A percentile compares a stretch with the other conserved stretches of the same genome.
These are phyloP conservation scores for Penicillium chermesinum DNA, from an alignment of 495 filamentous ascomycete genomes.

Conservation along the genomic window DNA sequence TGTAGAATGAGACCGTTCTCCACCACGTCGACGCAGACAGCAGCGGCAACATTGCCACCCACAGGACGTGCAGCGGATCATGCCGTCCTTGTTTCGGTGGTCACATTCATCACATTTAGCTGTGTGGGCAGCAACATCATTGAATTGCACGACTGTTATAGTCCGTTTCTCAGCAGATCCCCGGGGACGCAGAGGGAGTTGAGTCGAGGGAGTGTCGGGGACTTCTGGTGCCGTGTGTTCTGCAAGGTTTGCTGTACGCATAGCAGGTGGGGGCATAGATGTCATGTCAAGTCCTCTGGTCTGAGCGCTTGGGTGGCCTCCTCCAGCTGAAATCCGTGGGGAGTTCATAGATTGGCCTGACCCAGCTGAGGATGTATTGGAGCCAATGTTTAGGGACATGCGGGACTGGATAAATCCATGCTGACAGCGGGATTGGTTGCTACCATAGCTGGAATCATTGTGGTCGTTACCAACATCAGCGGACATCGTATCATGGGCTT, in stretches of 20 bases:
- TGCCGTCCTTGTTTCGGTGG: constrained; percentile 36
- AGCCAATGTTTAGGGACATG: too few relatives aligned
- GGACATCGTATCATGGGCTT: too few relatives aligned
- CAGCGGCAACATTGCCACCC: constrained; percentile 41
- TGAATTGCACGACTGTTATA: constrained; percentile 17
- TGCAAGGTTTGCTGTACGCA: too few relatives aligned
- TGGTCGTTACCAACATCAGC: too few relatives aligned
- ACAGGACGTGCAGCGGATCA: constrained; percentile 42
- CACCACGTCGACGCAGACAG: constrained; percentile 23
- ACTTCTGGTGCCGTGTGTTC: too few relatives aligned
- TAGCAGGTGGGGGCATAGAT: too few relatives aligned
- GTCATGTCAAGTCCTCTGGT: too few relatives aligned
- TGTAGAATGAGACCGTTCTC: constrained; percentile 21
- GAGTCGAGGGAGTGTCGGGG: neutral
- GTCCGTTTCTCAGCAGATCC: neutral
- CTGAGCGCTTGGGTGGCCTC: too few relatives aligned
- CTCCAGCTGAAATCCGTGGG: too few relatives aligned
- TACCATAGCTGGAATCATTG: too few relatives aligned
- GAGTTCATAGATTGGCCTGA: too few relatives aligned
- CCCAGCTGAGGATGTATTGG: neutral
- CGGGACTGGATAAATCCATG: neutral
- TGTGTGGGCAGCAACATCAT: constrained; percentile 36
- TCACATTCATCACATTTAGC: constrained; percentile 50
- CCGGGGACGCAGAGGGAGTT: neutral
- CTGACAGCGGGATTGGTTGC: too few relatives aligned